These are phyloP conservation scores for Hymenochaete sp. DNA, from an alignment of 1,284 basidiomycete genomes.

Conservation along the genomic window DNA sequence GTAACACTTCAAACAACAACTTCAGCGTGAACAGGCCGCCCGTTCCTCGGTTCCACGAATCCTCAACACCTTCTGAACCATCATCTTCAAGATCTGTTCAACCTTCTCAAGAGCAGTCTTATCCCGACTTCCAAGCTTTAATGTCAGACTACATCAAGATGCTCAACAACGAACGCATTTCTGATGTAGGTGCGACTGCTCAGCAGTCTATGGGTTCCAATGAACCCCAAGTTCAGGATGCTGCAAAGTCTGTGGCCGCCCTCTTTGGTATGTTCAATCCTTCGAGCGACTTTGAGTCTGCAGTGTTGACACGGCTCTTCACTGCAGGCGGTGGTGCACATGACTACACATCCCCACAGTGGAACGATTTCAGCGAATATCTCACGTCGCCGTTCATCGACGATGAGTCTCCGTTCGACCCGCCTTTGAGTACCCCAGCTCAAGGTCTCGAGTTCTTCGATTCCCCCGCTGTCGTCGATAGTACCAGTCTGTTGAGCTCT, in stretches of 20 bases:
- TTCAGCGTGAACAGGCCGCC: too few species aligned
- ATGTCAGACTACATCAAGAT: slow-evolving; percentile 42
- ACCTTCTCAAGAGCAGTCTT: too few species aligned
- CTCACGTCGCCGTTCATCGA: slow-evolving; percentile 37
- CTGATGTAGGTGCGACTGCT: slow-evolving; percentile 18
- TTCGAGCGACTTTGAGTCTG: too few species aligned
- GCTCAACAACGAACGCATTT: slow-evolving; percentile 30
- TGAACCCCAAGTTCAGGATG: slow-evolving; percentile 7
- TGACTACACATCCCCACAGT: slow-evolving; percentile 16
- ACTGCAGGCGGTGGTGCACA: slow-evolving; percentile 19
- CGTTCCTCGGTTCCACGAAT: slow-evolving; percentile 21
- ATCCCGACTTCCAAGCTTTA: slow-evolving; percentile 28
- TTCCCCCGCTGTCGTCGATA: slow-evolving; percentile 24
- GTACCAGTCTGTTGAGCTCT: too few species aligned
- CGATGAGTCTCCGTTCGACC: slow-evolving; percentile 43
- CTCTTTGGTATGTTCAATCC: slow-evolving; percentile 14
- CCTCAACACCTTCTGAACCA: slow-evolving; percentile 5
- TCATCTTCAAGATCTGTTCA: slow-evolving; percentile 20
- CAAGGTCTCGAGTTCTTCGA: slow-evolving; percentile 32
- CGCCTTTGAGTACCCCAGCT: slow-evolving; percentile 51
- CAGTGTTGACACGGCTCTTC: slow-evolving; percentile 14
- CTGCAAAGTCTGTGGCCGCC: slow-evolving; percentile 6
- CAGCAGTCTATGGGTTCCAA: slow-evolving; percentile 19
- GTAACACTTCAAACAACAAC: slow-evolving; percentile 20
- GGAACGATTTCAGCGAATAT: slow-evolving; percentile 31